Conservation (phyloP, 2,329 filamentous ascomycete species). For the Aspergillus texensis region DNA sequence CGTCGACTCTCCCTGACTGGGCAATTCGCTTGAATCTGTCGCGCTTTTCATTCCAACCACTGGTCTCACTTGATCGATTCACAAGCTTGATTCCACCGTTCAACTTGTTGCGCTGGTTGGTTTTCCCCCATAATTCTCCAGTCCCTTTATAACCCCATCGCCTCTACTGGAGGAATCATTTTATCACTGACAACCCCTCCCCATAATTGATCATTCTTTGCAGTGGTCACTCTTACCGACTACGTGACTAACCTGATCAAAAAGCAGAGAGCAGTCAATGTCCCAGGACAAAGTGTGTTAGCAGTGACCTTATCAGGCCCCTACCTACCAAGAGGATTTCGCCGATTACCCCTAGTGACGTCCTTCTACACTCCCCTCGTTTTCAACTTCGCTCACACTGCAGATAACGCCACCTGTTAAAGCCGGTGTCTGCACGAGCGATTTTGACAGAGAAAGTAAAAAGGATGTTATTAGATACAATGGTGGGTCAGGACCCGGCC, state of each 20-base stretch:
- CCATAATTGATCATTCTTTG: no score
- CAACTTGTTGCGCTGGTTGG: background rate
- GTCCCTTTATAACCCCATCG: background rate
- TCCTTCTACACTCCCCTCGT: background rate
- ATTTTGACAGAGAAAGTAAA: constrained; percentile 6
- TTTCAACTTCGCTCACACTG: constrained; percentile 11
- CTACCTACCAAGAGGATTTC: background rate
- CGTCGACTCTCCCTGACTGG: background rate
- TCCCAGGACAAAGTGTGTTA: background rate
- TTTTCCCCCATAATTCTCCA: background rate
- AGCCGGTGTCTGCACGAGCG: background rate
- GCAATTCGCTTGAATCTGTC: background rate
- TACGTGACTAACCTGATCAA: background rate
- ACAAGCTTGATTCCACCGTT: background rate
- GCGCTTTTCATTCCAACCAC: background rate
- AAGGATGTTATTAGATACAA: constrained; percentile 41
- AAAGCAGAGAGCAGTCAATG: constrained; percentile 7
- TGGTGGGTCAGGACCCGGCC: constrained; percentile 40
- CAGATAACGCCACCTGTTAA: constrained; percentile 6
- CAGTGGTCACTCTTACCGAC: background rate
- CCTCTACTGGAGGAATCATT: background rate
- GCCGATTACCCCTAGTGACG: background rate
- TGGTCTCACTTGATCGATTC: background rate
- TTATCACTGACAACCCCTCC: background rate
- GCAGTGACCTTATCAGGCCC: background rate